Conservation (phyloP, 495 filamentous ascomycete species). For the Xylaria flabelliformis region DNA sequence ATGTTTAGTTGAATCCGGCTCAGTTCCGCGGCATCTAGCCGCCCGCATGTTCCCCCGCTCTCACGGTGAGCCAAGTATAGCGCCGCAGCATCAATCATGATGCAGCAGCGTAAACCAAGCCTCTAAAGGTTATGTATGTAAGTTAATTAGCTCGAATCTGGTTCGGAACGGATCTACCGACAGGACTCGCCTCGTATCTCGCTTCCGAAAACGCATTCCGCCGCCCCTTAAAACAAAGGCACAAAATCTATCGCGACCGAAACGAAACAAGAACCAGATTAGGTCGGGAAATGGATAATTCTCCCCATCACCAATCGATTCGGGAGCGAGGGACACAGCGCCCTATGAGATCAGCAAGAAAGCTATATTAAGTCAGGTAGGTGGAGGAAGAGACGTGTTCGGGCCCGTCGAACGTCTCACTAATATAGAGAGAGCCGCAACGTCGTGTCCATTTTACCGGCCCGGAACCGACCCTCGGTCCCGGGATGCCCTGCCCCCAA, state of each 20-base stretch:
- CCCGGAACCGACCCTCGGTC: conserved; percentile 24
- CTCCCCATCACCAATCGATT: background rate
- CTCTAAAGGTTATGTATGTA: background rate
- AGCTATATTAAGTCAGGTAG: background rate
- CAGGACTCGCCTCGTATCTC: background rate
- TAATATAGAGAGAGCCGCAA: background rate
- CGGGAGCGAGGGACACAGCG: background rate
- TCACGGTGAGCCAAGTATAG: background rate
- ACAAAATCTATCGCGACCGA: conserved; percentile 2
- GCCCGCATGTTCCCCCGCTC: background rate
- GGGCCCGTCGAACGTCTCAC: conserved; percentile 18
- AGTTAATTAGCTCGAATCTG: background rate
- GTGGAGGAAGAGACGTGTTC: conserved; percentile 4
- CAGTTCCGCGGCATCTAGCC: background rate
- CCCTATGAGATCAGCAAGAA: conserved; percentile 3
- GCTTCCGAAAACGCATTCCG: conserved; percentile 1
- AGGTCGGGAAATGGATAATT: background rate
- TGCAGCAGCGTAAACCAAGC: background rate
- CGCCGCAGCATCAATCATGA: background rate
- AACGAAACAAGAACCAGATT: background rate
- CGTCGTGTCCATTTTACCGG: background rate
- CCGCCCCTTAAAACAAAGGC: conserved; percentile 8
- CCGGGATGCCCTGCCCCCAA: conserved; percentile 18
- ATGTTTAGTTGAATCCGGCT: background rate
- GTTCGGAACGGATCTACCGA: conserved; percentile 6